Percentiles rank a stretch among this genome's conserved stretches.
Evolutionary conservation across 306 rosid genomes (phyloP).

Genomic region (Inga leiocalycina): DNA sequence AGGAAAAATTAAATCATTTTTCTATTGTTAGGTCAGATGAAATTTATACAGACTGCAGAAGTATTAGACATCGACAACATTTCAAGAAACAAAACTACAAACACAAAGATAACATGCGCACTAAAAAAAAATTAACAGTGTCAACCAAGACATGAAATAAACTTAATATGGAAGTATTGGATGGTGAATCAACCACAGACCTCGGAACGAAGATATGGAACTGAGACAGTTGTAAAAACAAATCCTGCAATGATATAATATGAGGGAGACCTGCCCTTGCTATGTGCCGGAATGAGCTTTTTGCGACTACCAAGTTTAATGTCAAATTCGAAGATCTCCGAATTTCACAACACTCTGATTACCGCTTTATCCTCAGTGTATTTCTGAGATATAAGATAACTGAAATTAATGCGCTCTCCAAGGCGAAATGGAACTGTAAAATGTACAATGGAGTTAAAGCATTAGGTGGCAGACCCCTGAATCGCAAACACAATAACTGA

Average conservation of each 20-base stretch:
- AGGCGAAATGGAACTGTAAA: constrained; percentile 92
- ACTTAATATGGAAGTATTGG: constrained; percentile 1
- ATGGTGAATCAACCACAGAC: constrained; percentile 52
- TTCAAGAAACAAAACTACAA: background rate
- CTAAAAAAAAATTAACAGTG: constrained; percentile 14
- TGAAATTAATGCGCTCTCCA: constrained; percentile 96
- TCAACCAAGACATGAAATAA: constrained; percentile 11
- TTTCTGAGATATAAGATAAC: constrained; percentile 84
- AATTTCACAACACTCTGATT: constrained; percentile 71
- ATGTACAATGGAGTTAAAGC: constrained; percentile 55
- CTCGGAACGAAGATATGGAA: constrained; percentile 99
- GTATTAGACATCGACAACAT: background rate
- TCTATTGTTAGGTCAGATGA: constrained; percentile 18
- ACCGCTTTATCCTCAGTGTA: constrained; percentile 66
- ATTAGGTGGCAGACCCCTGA: constrained; percentile 48
- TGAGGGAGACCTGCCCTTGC: constrained; percentile 91
- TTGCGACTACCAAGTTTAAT: constrained; percentile 70
- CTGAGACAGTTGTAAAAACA: constrained; percentile 82
- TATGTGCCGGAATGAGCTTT: constrained; percentile 90
- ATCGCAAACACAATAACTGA: constrained; percentile 37
- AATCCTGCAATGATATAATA: constrained; percentile 94
- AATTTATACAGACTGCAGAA: background rate
- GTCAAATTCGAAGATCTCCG: constrained; percentile 54
- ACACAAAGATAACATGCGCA: constrained; percentile 8
- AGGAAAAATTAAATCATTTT: constrained; percentile 17